Conservation (phyloP, 2,329 filamentous ascomycete species). For the Penicillium sp. region DNA sequence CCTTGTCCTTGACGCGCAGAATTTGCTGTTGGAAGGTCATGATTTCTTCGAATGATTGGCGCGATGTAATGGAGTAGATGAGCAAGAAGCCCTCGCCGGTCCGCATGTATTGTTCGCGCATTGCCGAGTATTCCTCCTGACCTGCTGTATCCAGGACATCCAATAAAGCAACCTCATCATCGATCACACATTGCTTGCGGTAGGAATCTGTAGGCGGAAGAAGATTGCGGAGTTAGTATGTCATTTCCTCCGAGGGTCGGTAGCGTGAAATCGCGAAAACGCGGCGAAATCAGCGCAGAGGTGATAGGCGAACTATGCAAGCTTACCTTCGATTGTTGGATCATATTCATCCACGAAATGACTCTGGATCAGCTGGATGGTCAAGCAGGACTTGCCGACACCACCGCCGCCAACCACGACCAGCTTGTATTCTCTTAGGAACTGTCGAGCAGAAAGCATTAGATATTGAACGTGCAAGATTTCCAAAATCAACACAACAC, state of each 20-base stretch:
- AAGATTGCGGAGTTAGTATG: slow-evolving; percentile 1
- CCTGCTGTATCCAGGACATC: slow-evolving; percentile 98
- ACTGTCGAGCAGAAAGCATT: slow-evolving; percentile 48
- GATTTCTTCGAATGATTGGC: slow-evolving; percentile 97
- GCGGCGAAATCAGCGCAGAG: background rate
- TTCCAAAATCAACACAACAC: background rate
- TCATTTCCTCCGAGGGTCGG: background rate
- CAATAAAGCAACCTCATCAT: slow-evolving; percentile 94
- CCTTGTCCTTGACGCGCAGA: slow-evolving; percentile 96
- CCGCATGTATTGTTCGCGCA: slow-evolving; percentile 99
- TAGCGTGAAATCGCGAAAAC: too few species aligned
- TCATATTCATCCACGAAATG: slow-evolving; percentile 99
- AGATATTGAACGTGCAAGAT: background rate
- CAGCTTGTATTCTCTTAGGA: slow-evolving; percentile 87
- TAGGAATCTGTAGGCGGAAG: slow-evolving; percentile 71
- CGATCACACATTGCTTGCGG: slow-evolving; percentile 98
- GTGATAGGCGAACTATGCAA: background rate
- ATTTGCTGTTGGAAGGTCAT: slow-evolving; percentile 99
- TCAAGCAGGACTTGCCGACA: slow-evolving; percentile 98
- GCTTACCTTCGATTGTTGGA: slow-evolving; percentile 88
- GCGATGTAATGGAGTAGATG: slow-evolving; percentile 96
- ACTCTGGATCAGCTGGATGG: slow-evolving; percentile 90
- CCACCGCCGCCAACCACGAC: slow-evolving; percentile 97
- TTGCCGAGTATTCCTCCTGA: slow-evolving; percentile 98
- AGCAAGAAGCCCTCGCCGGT: slow-evolving; percentile 97